Evolutionary conservation across 2,329 filamentous ascomycete species (phyloP).

Genomic region (Epichloe glyceriae): DNA sequence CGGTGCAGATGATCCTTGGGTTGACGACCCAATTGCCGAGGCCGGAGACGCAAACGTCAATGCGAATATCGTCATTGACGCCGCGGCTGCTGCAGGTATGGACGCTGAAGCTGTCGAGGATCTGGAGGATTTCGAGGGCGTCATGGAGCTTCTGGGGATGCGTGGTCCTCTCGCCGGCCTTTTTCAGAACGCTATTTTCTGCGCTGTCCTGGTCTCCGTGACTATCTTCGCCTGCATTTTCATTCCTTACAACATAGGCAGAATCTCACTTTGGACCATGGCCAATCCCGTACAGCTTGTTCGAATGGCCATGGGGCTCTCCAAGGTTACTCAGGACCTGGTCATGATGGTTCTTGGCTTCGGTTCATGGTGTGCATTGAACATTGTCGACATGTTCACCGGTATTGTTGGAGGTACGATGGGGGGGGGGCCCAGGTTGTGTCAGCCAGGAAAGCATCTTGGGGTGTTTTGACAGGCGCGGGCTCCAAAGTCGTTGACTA

Average conservation of each 20-base stretch:
- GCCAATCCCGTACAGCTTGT: constrained; percentile 71
- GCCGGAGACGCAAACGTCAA: constrained; percentile 24
- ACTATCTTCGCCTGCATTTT: constrained; percentile 80
- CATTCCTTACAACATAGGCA: constrained; percentile 83
- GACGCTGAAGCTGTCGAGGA: constrained; percentile 70
- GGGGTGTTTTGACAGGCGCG: constrained; percentile 29
- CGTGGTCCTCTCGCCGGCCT: constrained; percentile 81
- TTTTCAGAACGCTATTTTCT: constrained; percentile 91
- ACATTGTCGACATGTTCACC: constrained; percentile 25
- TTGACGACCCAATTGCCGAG: constrained; percentile 11
- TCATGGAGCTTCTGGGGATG: constrained; percentile 93
- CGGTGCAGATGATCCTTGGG: constrained; percentile 26
- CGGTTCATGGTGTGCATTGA: constrained; percentile 29
- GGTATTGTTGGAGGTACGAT: constrained; percentile 20
- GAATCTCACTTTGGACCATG: constrained; percentile 65
- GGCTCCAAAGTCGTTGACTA: constrained; percentile 35
- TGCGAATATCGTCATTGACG: constrained; percentile 18
- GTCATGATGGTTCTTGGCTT: constrained; percentile 52
- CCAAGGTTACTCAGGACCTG: constrained; percentile 69
- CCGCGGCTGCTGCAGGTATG: constrained; percentile 46
- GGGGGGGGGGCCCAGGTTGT: constrained; percentile 17
- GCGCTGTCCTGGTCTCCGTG: constrained; percentile 74
- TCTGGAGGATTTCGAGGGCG: constrained; percentile 87
- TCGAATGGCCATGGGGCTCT: constrained; percentile 55
- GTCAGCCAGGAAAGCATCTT: constrained; percentile 25